Evolutionary conservation across 2,329 filamentous ascomycete genomes (phyloP).

Genomic region (Neospermospora avenae): DNA sequence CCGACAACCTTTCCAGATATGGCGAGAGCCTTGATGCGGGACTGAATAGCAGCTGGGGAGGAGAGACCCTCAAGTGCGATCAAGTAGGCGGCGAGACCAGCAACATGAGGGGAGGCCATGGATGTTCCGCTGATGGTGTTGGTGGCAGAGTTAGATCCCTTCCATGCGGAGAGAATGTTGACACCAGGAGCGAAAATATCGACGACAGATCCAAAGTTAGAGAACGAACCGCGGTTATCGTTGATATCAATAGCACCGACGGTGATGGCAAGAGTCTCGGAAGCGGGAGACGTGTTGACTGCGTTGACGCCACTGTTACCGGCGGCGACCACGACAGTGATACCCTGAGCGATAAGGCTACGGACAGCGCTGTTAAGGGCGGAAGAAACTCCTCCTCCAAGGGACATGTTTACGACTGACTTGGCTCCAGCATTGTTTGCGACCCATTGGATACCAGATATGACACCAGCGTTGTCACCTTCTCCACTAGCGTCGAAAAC

Average conservation of each 20-base stretch:
- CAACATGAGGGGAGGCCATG: constrained; percentile 56
- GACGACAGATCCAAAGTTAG: constrained; percentile 48
- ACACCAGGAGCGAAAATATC: constrained; percentile 52
- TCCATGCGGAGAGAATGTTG: constrained; percentile 46
- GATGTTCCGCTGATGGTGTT: constrained; percentile 56
- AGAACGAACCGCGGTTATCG: constrained; percentile 43
- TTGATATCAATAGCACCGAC: constrained; percentile 47
- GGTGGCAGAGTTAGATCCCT: constrained; percentile 40
- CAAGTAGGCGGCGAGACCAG: constrained; percentile 59
- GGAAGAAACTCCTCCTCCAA: constrained; percentile 45
- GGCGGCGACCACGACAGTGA: constrained; percentile 53
- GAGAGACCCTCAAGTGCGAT: constrained; percentile 43
- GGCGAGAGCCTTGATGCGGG: constrained; percentile 43
- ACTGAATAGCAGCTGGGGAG: constrained; percentile 44
- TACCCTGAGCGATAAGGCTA: constrained; percentile 43
- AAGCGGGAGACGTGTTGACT: constrained; percentile 45
- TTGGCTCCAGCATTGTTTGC: constrained; percentile 32
- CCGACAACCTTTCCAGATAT: constrained; percentile 41
- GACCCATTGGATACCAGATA: constrained; percentile 39
- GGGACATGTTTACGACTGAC: constrained; percentile 54
- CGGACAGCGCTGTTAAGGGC: constrained; percentile 50
- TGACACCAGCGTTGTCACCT: constrained; percentile 37
- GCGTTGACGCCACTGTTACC: constrained; percentile 48
- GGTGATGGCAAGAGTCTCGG: constrained; percentile 46
- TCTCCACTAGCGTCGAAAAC: constrained; percentile 35